These are phyloP conservation scores for Ganoderma multipileum DNA, from an alignment of 1,284 basidiomycete species.

Conservation along the genomic window DNA sequence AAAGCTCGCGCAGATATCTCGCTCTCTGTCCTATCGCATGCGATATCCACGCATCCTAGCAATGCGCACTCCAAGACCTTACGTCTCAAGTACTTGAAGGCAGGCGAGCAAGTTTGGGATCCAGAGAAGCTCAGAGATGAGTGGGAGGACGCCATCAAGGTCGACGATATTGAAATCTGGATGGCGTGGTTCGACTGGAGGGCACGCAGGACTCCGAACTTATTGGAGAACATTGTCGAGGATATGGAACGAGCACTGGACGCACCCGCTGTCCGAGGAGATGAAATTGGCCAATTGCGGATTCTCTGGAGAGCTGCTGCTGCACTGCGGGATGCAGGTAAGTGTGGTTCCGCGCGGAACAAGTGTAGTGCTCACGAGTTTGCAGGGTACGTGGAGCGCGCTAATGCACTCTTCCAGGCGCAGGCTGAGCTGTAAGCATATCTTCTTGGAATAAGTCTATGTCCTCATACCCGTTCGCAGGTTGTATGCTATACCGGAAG, in stretches of 20 bases:
- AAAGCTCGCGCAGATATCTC: conserved; percentile 74
- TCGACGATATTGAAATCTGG: conserved; percentile 61
- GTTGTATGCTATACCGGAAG: conserved; percentile 58
- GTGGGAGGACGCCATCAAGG: conserved; percentile 74
- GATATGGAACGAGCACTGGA: conserved; percentile 53
- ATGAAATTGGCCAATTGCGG: conserved; percentile 63
- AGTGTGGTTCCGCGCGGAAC: conserved; percentile 33
- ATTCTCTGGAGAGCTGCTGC: conserved; percentile 76
- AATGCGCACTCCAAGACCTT: conserved; percentile 59
- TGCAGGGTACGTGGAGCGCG: conserved; percentile 59
- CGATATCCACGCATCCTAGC: conserved; percentile 59
- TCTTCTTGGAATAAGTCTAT: background rate
- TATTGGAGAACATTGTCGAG: conserved; percentile 58
- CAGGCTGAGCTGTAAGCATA: conserved; percentile 74
- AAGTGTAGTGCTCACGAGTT: background rate
- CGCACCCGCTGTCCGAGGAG: conserved; percentile 45
- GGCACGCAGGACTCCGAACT: conserved; percentile 52
- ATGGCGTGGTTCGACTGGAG: conserved; percentile 83
- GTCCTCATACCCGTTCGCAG: conserved; percentile 42
- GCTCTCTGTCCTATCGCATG: conserved; percentile 69
- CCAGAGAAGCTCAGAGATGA: conserved; percentile 60
- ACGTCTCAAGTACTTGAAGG: conserved; percentile 68
- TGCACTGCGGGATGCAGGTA: conserved; percentile 80
- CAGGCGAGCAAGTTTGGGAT: conserved; percentile 77
- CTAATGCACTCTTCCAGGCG: conserved; percentile 77